phyloP scores from a whole-genome alignment of 2,329 filamentous ascomycete genomes.

The Clonostachys chloroleuca region DNA sequence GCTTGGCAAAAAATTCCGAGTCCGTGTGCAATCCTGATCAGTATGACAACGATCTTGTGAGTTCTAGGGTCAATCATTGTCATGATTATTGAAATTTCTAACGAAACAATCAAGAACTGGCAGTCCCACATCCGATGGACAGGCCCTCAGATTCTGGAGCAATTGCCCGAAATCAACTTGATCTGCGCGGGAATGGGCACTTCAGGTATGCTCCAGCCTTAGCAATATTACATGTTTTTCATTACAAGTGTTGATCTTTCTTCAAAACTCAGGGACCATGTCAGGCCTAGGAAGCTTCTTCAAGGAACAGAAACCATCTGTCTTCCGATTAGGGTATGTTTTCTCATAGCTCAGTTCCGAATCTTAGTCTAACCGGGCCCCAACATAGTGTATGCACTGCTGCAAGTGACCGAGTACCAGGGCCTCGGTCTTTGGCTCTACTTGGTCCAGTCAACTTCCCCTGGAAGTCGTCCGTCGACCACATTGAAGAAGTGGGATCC shows the following conservation, averaged over 20 bases:
- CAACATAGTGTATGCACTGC: slow-evolving; percentile 1
- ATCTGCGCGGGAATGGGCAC: slow-evolving; percentile 55
- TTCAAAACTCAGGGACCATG: slow-evolving; percentile 1
- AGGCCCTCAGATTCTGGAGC: slow-evolving; percentile 50
- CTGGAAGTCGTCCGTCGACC: slow-evolving; percentile 50
- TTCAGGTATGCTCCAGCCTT: slow-evolving; percentile 27
- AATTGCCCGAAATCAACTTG: slow-evolving; percentile 51
- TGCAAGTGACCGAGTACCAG: slow-evolving; percentile 17
- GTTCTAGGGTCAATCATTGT: slow-evolving; percentile 28
- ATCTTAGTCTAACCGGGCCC: background rate
- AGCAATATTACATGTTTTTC: background rate
- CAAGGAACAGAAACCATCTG: slow-evolving; percentile 18
- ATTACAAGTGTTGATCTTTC: background rate
- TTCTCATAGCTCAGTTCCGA: background rate
- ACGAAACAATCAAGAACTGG: slow-evolving; percentile 38
- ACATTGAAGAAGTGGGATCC: slow-evolving; percentile 51
- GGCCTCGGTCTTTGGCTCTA: slow-evolving; percentile 2
- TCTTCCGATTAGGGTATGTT: slow-evolving; percentile 3
- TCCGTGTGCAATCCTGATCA: slow-evolving; percentile 22
- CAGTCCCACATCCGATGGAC: slow-evolving; percentile 54
- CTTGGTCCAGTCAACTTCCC: slow-evolving; percentile 37
- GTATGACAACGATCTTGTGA: slow-evolving; percentile 10
- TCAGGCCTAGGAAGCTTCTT: slow-evolving; percentile 3
- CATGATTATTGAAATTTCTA: slow-evolving; percentile 52
- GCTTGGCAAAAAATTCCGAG: slow-evolving; percentile 32